Percentiles rank a stretch among this genome's conserved stretches.
These are phyloP conservation scores for Globisporangium orthogonon DNA, from an alignment of 352 stramenopile genomes.

Conservation along the genomic window DNA sequence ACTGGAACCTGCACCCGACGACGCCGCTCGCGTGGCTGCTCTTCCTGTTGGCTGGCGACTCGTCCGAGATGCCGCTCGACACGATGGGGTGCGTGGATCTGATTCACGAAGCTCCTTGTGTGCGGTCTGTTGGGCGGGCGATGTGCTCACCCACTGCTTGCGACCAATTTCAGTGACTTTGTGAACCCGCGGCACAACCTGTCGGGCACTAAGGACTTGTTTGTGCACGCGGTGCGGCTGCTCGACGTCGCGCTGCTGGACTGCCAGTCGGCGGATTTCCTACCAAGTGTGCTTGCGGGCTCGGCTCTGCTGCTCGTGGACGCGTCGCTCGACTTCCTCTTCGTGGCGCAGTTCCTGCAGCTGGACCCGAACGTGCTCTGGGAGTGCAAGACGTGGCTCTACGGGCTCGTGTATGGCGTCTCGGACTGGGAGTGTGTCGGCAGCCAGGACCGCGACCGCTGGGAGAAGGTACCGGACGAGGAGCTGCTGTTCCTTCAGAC, in stretches of 20 bases:
- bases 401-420: conserved; percentile 43
- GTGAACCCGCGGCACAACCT: conserved; percentile 47
- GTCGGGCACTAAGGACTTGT: conserved; percentile 69
- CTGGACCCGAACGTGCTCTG: conserved; percentile 69
- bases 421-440: conserved; percentile 40
- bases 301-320: conserved; percentile 67
- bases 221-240: conserved; percentile 55
- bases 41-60: conserved; percentile 67
- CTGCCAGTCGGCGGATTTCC: conserved; percentile 70
- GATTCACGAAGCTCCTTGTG: not conserved
- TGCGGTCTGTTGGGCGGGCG: too few species aligned
- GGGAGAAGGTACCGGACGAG: conserved; percentile 59
- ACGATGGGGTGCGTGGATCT: conserved; percentile 45
- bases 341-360: conserved; percentile 78
- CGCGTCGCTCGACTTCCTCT: conserved; percentile 59
- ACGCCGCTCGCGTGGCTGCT: conserved; percentile 70
- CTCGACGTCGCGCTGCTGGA: conserved; percentile 75
- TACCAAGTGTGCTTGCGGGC: conserved; percentile 69
- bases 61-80: conserved; percentile 53
- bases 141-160: not conserved
- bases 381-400: conserved; percentile 80
- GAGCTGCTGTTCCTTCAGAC: conserved; percentile 72
- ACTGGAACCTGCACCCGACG: conserved; percentile 78
- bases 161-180: conserved; percentile 36
- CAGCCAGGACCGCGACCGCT: conserved; percentile 51